These are phyloP conservation scores for Claviceps quebecensis DNA, from an alignment of 2,329 filamentous ascomycete genomes.

Conservation along the genomic window DNA sequence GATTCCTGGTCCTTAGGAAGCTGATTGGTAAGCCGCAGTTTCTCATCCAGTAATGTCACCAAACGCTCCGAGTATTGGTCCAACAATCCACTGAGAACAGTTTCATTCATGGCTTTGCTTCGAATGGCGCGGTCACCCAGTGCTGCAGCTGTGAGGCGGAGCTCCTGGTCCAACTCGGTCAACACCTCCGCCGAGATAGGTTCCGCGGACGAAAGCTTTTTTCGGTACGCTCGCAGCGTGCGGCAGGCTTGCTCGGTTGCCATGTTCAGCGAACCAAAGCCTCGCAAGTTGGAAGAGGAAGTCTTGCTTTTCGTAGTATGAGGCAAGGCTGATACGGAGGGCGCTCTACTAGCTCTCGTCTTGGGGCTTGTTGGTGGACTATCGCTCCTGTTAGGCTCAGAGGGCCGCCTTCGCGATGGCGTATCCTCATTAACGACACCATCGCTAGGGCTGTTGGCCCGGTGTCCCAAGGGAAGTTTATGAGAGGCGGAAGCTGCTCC, in stretches of 20 bases:
- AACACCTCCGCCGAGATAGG: conserved; percentile 42
- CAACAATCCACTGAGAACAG: conserved; percentile 47
- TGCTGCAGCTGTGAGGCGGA: conserved; percentile 48
- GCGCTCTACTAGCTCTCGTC: conserved; percentile 30
- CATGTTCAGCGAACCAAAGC: conserved; percentile 43
- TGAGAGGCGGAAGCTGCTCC: conserved; percentile 17
- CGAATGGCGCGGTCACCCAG: conserved; percentile 42
- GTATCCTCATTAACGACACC: conserved; percentile 29
- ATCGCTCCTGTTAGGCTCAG: conserved; percentile 27
- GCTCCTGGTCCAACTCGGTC: conserved; percentile 50
- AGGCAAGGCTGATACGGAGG: conserved; percentile 39
- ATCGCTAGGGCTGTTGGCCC: conserved; percentile 27
- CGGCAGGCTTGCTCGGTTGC: conserved; percentile 52
- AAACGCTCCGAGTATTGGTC: conserved; percentile 65
- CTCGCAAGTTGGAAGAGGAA: conserved; percentile 30
- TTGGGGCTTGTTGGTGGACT: conserved; percentile 39
- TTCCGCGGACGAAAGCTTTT: conserved; percentile 44
- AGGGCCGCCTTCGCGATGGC: conserved; percentile 33
- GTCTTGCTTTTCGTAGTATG: conserved; percentile 34
- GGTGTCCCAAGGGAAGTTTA: conserved; percentile 25
- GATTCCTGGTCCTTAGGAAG: conserved; percentile 16
- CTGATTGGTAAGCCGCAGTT: conserved; percentile 38
- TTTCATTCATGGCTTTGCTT: conserved; percentile 41
- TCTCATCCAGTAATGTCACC: conserved; percentile 58
- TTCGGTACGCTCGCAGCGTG: conserved; percentile 46